Evolutionary conservation across 2,329 filamentous ascomycete species (phyloP).

Genomic region (Sclerotinia trifoliorum): DNA sequence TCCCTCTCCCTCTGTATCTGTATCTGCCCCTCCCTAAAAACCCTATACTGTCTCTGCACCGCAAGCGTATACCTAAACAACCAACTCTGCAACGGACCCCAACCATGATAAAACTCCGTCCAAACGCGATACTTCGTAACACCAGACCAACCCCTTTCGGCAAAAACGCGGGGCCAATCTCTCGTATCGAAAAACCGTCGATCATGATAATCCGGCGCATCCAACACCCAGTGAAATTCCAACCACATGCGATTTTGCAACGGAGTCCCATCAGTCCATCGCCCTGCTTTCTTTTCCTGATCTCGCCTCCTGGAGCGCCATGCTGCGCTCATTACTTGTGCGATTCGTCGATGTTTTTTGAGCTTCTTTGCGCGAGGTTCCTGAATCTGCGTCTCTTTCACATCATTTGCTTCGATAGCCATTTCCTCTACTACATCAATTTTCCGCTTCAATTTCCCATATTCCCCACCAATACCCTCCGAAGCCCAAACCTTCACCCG

Average conservation of each 20-base stretch:
- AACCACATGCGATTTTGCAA: constrained; percentile 31
- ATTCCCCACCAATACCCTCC: not conserved
- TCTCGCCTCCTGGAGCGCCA: constrained; percentile 27
- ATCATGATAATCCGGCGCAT: constrained; percentile 24
- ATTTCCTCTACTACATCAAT: not conserved
- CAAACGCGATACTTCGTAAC: not conserved
- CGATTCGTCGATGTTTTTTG: constrained; percentile 26
- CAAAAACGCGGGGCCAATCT: constrained; percentile 10
- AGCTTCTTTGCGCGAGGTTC: constrained; percentile 10
- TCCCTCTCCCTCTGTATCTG: not conserved
- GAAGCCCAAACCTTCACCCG: constrained; percentile 11
- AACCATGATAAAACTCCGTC: constrained; percentile 8
- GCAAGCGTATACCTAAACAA: not conserved
- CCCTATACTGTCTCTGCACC: not conserved
- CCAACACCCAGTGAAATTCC: constrained; percentile 33
- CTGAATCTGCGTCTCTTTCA: not conserved
- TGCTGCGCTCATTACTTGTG: constrained; percentile 26
- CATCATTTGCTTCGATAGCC: not conserved
- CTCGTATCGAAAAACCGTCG: constrained; percentile 3
- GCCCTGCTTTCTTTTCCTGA: constrained; percentile 33
- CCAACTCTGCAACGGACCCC: constrained; percentile 21
- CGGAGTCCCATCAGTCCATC: constrained; percentile 32
- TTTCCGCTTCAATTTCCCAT: constrained; percentile 13
- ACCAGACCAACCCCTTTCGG: not conserved
- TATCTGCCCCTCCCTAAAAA: not conserved